Evolutionary conservation across 2,329 filamentous ascomycete species (phyloP), one percentile per base, ranked within the genome.

Genomic region (Botrytis cinerea): DNA sequence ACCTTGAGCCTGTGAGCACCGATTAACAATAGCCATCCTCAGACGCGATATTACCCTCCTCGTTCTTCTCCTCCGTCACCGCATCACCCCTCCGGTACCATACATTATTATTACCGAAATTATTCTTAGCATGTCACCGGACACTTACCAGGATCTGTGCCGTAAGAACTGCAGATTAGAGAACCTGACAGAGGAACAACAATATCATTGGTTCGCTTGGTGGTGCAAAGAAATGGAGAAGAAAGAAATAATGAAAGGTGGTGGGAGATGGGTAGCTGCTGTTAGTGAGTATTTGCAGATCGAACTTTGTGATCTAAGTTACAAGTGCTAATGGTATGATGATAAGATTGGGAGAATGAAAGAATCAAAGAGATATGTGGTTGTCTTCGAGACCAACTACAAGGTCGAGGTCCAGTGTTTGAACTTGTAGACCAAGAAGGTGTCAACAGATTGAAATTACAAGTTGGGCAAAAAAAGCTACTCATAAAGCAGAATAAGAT

Each of bases 1-100:
- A 67, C 14, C 46, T 25, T 40, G 46, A 28, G 16, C 14, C 54
- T n/a, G 8, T 40, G 25, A 10, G 12, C 25, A 10, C 2, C 8
- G 22, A 28, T 35, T 67, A 67, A 67, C 35, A 28, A 28, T 40
- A 51, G 16, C 25, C 14, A 57, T 43, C 9, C 20, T 10, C 2
- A 71, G 59, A 51, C 38, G 54, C 32, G 74, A 79, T 32, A 71
- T 74, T 22, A 73, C 67, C 28, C 72, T 77, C n/a, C 63, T 79
- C 6, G 74, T 73, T 25, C 75, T 75, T 35, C 61, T 78, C 12
- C 59, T 78, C 28, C 75, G 75, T 8, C 63, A 77, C 4, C 74
- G 75, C 38, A 61, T 74, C 45, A 73, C 73, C 57, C 77, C 77
- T 16, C 28, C 76, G 5, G 63, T 77, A 32, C 73, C 76, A 6